These are phyloP conservation scores for Leptodontidium sp. DNA, from an alignment of 2,329 filamentous ascomycete species.

Conservation along the genomic window DNA sequence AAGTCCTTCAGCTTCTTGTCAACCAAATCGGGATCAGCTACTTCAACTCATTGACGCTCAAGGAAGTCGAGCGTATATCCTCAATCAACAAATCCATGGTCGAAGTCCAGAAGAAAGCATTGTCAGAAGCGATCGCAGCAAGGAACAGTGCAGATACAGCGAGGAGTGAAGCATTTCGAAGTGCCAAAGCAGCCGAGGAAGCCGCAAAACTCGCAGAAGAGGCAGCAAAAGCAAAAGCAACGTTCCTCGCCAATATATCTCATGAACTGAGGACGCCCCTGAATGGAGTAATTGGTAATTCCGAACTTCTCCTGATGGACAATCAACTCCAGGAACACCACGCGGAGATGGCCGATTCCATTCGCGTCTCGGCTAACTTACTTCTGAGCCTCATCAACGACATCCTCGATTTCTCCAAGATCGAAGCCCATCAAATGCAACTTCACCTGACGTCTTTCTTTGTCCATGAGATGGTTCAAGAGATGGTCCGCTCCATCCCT, in stretches of 20 bases:
- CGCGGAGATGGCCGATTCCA: slow-evolving; percentile 86
- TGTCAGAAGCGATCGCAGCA: slow-evolving; percentile 75
- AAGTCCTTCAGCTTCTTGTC: slow-evolving; percentile 73
- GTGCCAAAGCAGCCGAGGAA: slow-evolving; percentile 83
- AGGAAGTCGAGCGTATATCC: slow-evolving; percentile 78
- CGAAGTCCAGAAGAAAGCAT: slow-evolving; percentile 75
- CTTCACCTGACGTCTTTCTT: slow-evolving; percentile 76
- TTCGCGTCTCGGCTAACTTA: slow-evolving; percentile 84
- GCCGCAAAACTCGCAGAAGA: not conserved
- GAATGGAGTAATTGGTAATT: slow-evolving; percentile 89
- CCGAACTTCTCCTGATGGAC: slow-evolving; percentile 76
- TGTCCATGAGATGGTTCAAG: slow-evolving; percentile 69
- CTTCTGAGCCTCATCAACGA: slow-evolving; percentile 94
- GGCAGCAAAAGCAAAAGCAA: slow-evolving; percentile 82
- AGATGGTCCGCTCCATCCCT: slow-evolving; percentile 70
- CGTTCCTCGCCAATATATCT: slow-evolving; percentile 81
- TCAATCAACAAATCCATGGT: slow-evolving; percentile 82
- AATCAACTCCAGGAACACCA: slow-evolving; percentile 79
- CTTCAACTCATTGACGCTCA: slow-evolving; percentile 73
- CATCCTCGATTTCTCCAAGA: slow-evolving; percentile 94
- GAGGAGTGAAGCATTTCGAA: slow-evolving; percentile 78
- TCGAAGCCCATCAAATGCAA: slow-evolving; percentile 88
- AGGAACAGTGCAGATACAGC: slow-evolving; percentile 80
- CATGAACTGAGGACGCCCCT: slow-evolving; percentile 85
- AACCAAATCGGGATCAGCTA: slow-evolving; percentile 81